Evolutionary conservation across 257 asterid species (phyloP).

Genomic region (Solanum tacnaense): DNA sequence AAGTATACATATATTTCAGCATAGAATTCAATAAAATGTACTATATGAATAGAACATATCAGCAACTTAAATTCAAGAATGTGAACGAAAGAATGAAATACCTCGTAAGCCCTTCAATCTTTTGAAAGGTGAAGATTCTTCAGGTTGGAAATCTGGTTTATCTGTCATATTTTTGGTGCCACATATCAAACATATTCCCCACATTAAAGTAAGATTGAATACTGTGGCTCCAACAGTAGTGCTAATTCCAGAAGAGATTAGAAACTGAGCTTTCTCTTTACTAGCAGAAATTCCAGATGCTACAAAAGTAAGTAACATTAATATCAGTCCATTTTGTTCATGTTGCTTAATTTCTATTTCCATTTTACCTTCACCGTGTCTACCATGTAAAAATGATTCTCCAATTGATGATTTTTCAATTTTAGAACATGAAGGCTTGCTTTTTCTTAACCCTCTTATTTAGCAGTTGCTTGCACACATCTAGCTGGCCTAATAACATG

Average conservation of each 20-base stretch:
- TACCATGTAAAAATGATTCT: background rate
- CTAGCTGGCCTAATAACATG: background rate
- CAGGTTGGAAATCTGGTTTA: background rate
- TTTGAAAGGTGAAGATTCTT: constrained; percentile 1
- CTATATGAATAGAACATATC: background rate
- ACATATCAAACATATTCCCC: constrained; percentile 32
- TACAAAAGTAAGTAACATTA: constrained; percentile 1
- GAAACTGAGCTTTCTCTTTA: constrained; percentile 21
- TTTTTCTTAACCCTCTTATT: background rate
- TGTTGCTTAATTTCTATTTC: background rate
- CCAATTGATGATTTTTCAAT: background rate
- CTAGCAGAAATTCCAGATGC: constrained; percentile 25
- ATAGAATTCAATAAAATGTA: background rate
- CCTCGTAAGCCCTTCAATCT: background rate
- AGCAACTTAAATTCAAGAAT: background rate
- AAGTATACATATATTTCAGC: background rate
- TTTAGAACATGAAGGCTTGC: background rate
- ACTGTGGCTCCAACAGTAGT: constrained; percentile 28
- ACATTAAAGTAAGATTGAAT: constrained; percentile 22
- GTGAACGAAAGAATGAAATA: background rate
- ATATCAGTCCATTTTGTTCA: background rate
- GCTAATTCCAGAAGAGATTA: constrained; percentile 24
- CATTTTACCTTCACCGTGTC: background rate
- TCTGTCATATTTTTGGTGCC: constrained; percentile 11
- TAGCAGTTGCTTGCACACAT: background rate